Evolutionary conservation across 495 filamentous ascomycete genomes (phyloP), one percentile per base, ranked within the genome.

Genomic region (Daldinia concentrica): DNA sequence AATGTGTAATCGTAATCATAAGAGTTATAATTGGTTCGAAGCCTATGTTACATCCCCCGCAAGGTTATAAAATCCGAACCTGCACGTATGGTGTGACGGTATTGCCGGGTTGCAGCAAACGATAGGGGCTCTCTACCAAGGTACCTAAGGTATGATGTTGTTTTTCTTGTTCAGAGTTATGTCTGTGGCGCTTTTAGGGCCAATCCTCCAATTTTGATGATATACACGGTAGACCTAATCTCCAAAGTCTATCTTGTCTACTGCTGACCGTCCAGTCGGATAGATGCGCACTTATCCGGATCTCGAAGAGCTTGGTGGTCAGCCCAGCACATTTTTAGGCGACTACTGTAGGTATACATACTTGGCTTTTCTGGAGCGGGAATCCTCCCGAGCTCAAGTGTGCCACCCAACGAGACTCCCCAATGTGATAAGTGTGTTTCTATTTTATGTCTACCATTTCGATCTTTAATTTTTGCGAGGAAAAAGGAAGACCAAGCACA

Each of bases 181-280:
- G 71, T 65, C 70, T 62, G 70, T 60, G 65, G 70, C 65, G 64
- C 32, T 29, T 24, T 63, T 55, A 27, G 32, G 34, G 55, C 27
- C 22, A 29, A 68, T 24, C 19, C 39, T 32, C 57, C 61, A 39
- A 54, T 43, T 45, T 50, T n/a, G n/a, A n/a, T n/a, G 39, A 17
- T 19, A 62, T 68, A 68, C n/a, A 51, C 27, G 51, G 58, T 27
- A 24, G 66, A 69, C 66, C 26, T 66, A 69, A 66, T 66, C 62
- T 48, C 60, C 39, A 61, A 59, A 4, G 61, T 56, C 39, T 41
- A 65, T 73, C 60, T 62, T 22, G 34, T 58, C 58, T 59, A 69
- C 60, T 62, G 41, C 62, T 57, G 55, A 72, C 69, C 55, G 45
- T 68, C 64, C 61, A 65, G 36, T 64, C 70, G 65, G 64, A 41